Evolutionary conservation across 2,329 filamentous ascomycete species (phyloP), one percentile per base, ranked within the genome.

Genomic region (Penicillium sp.): DNA sequence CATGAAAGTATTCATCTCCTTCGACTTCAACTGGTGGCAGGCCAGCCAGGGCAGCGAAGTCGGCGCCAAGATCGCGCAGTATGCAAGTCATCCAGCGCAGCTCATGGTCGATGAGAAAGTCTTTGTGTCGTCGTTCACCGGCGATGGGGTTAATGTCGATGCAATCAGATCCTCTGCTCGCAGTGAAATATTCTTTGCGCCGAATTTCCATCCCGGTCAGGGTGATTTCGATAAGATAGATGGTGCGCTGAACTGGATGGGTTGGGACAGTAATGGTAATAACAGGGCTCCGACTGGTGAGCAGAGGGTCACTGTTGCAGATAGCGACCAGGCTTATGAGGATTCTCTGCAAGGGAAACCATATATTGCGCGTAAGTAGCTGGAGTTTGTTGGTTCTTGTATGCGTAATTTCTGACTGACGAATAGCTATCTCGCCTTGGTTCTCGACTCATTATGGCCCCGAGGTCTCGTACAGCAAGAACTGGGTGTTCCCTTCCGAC

Each of bases 1-100:
- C 45, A 81, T 84, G 74, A 81, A 82, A 53, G 79, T 82, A 14
- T 82, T 84, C 53, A 77, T 84, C 59, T 83, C 81, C 1, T 84
- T 84, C 58, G 82, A 84, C 69, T 83, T 82, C 66, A 81, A 81
- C 70, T 78, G 78, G 76, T 80, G 74, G 69, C 56, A 65, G 31
- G 63, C 65, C 7, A 56, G 64, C 11, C 67, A 79, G 40, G 74
- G 74, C 1, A 68, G 66, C 8, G 70, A 68, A 13, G 75, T 80
- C 18, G 80, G 79, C 1, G 64, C 70, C 43, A 79, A 78, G 63
- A 73, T 83, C 53, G 74, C 73, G 13, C 68, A 78, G 55, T 84
- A 81, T 55, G 76, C 71, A 2, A 66, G 64, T 20, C 67, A 69
- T 2, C 66, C 77, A 0, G 79, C 76, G 1, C 80, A 84, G 62